Evolutionary conservation across 148 eudicot genomes (phyloP), one percentile per base, ranked within the genome.

Genomic region (Vaccinium macrocarpon): DNA sequence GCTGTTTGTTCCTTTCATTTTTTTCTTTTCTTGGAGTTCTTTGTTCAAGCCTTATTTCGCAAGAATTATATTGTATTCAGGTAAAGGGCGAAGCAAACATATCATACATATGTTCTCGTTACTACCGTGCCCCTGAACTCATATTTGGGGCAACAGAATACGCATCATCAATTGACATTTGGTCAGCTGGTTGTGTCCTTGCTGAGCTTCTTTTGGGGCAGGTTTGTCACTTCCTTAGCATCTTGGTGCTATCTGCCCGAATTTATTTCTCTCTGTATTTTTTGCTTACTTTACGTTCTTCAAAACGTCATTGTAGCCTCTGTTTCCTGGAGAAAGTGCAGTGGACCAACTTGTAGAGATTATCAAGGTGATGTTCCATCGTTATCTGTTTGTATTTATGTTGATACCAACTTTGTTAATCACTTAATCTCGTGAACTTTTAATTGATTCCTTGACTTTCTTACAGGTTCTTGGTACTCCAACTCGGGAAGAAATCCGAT

Each of bases 401-500:
- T 48, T 66, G 35, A 76, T 84, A 12, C 42, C 77, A 56, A 29
- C 27, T 61, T 11, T 78, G 27, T 1, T 64, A 64, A 53, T 70
- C 11, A 64, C 15, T 1, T 64, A 64, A 53, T 70, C 11, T 74
- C 15, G 2, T 79, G 76, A 82, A 78, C 50, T n/a, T 48, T 35
- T 78, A 32, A 78, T 23, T 78, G 57, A 78, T 74, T 52, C 82
- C 76, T 29, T 32, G 11, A 64, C 38, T 75, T 78, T 64, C 50
- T 78, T 88, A 74, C 85, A 96, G 99, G 96, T 96, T 86, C 99
- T 96, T 88, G 99, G 99, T 76, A 96, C 99, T 76, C 99, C 99
- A 78, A 96, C 99, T 78, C 90, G 99, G 85, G 99, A 96, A 89
- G 99, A 96, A 88, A 93, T 96, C 82, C 93, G 99, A 61, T 96